A percentile compares a stretch with the other conserved stretches of the same genome.
phyloP scores from a whole-genome alignment of 768 basidiomycete species.

The Trametes gibbosa region DNA sequence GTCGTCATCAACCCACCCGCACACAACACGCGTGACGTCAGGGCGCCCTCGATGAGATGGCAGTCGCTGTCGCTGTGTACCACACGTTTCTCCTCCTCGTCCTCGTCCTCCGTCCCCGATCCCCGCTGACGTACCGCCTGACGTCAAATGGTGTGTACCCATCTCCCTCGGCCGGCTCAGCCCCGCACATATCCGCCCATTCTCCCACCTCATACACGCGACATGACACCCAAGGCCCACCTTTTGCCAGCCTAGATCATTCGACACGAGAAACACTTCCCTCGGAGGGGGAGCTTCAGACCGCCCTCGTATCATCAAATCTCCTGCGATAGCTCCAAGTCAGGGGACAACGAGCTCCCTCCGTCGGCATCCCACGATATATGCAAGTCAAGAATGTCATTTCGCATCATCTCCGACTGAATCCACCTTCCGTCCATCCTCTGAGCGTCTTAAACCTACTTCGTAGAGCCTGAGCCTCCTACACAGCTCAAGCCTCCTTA shows the following conservation, averaged over 20 bases:
- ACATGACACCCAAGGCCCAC: background rate
- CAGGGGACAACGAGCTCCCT: no score
- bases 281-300: background rate
- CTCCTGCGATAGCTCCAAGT: no score
- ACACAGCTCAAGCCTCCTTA: background rate
- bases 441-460: background rate
- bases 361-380: background rate
- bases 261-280: background rate
- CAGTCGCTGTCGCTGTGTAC: background rate
- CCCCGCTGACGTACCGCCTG: background rate
- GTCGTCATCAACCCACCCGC: slow-evolving; percentile 1
- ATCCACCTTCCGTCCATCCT: background rate
- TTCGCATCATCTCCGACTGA: background rate
- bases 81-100: background rate
- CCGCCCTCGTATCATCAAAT: no score
- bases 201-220: background rate
- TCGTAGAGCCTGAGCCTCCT: background rate
- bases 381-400: background rate
- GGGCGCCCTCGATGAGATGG: no score
- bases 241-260: background rate
- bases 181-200: background rate
- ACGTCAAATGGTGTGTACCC: background rate
- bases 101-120: background rate
- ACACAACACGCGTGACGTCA: slow-evolving; percentile 17
- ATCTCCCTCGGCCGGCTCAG: background rate